Evolutionary conservation across 2,329 filamentous ascomycete species (phyloP).

Genomic region (Venturia effusa): DNA sequence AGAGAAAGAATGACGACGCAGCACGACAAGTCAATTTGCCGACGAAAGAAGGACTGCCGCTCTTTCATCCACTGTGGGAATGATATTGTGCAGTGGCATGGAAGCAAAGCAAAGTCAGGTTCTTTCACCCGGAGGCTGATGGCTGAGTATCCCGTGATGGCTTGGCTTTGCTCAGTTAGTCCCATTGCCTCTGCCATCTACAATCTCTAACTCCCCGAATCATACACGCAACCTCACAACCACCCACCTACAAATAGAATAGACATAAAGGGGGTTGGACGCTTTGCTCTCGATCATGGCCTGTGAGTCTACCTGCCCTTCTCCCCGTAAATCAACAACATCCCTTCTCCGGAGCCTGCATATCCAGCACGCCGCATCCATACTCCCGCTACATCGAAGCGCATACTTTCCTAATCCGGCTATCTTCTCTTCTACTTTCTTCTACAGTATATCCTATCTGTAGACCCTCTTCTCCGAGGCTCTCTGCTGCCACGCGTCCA

Average conservation of each 20-base stretch:
- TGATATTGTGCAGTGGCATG: too few species aligned
- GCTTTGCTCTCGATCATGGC: constrained; percentile 43
- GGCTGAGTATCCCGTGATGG: too few species aligned
- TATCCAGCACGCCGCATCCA: constrained; percentile 25
- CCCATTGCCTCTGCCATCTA: too few species aligned
- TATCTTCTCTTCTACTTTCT: not conserved
- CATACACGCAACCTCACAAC: constrained; percentile 3
- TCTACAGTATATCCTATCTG: not conserved
- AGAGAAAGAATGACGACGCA: too few species aligned
- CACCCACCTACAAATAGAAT: constrained; percentile 12
- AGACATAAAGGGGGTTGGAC: constrained; percentile 22
- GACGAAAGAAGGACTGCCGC: too few species aligned
- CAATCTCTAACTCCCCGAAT: not conserved
- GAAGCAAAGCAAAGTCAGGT: too few species aligned
- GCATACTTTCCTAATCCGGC: constrained; percentile 7
- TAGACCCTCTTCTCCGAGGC: not conserved
- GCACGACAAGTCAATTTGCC: too few species aligned
- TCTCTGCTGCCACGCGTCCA: not conserved
- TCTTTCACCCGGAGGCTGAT: too few species aligned
- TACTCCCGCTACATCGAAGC: constrained; percentile 23
- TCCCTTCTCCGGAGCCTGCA: constrained; percentile 6
- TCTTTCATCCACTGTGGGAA: too few species aligned
- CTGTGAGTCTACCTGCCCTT: constrained; percentile 37
- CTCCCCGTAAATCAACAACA: not conserved
- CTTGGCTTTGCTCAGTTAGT: too few species aligned